Evolutionary conservation across 371 early-diverging fungal genomes (phyloP).

Genomic region (Rhizopus arrhizus): DNA sequence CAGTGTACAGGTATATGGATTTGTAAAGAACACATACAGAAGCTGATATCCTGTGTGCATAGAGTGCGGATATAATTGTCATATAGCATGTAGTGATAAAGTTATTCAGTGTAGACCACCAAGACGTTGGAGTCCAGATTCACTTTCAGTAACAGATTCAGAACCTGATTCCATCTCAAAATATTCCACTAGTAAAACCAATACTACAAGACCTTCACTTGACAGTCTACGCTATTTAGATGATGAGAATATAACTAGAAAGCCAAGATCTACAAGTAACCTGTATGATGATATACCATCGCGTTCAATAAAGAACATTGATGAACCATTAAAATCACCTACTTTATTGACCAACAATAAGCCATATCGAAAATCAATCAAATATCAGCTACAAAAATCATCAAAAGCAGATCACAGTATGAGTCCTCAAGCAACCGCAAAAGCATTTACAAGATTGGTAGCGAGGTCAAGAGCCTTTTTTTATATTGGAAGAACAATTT

Average conservation of each 20-base stretch:
- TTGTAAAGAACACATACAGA: background rate
- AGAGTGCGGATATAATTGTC: slow-evolving; percentile 49
- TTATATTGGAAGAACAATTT: slow-evolving; percentile 20
- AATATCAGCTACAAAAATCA: slow-evolving; percentile 19
- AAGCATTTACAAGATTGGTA: slow-evolving; percentile 44
- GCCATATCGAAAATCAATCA: slow-evolving; percentile 28
- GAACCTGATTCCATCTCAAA: slow-evolving; percentile 48
- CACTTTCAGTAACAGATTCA: slow-evolving; percentile 48
- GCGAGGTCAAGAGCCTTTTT: slow-evolving; percentile 44
- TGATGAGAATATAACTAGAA: slow-evolving; percentile 12
- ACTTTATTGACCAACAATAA: slow-evolving; percentile 23
- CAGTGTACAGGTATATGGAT: slow-evolving; percentile 50
- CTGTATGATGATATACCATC: slow-evolving; percentile 6
- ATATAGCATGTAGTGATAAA: slow-evolving; percentile 39
- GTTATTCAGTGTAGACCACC: slow-evolving; percentile 42
- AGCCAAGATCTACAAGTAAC: background rate
- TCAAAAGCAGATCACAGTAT: slow-evolving; percentile 8
- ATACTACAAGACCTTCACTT: background rate
- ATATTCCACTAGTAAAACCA: slow-evolving; percentile 20
- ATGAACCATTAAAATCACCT: slow-evolving; percentile 31
- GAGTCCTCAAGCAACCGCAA: slow-evolving; percentile 46
- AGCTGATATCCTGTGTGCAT: background rate
- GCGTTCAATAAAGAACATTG: background rate
- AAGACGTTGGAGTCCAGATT: slow-evolving; percentile 40
- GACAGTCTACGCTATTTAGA: slow-evolving; percentile 6